Percentiles rank a stretch among this genome's conserved stretches.
phyloP scores from a whole-genome alignment of 2,329 filamentous ascomycete genomes.

The Sclerotiophoma versabilis region DNA sequence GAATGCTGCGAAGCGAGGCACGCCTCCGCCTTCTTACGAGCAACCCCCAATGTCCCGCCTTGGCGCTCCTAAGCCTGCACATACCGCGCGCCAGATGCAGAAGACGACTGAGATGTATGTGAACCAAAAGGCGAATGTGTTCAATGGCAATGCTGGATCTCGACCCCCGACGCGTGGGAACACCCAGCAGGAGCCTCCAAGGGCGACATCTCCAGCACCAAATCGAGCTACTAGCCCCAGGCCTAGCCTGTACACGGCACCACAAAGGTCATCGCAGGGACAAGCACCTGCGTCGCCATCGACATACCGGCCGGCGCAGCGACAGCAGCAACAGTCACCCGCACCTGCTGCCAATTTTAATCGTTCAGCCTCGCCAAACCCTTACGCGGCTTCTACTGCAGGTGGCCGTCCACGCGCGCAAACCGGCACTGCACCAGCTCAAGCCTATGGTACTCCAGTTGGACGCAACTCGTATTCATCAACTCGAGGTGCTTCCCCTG shows the following conservation, averaged over 20 bases:
- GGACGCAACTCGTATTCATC: constrained; percentile 48
- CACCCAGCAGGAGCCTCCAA: constrained; percentile 54
- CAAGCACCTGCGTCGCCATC: constrained; percentile 19
- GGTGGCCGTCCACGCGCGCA: constrained; percentile 44
- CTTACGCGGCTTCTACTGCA: constrained; percentile 57
- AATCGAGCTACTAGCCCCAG: constrained; percentile 65
- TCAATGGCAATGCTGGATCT: constrained; percentile 59
- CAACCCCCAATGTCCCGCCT: constrained; percentile 71
- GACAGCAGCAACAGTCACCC: constrained; percentile 21
- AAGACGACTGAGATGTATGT: constrained; percentile 90
- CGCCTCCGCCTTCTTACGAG: constrained; percentile 88
- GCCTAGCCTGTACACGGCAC: constrained; percentile 57
- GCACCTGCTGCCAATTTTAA: constrained; percentile 23
- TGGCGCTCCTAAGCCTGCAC: constrained; percentile 87
- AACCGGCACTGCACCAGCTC: constrained; percentile 47
- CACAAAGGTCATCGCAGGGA: constrained; percentile 23
- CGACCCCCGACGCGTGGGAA: constrained; percentile 64
- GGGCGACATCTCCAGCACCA: constrained; percentile 71
- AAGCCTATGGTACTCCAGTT: constrained; percentile 43
- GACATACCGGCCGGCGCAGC: constrained; percentile 14
- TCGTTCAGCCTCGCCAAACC: constrained; percentile 64
- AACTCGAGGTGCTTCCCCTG: constrained; percentile 49
- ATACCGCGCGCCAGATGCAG: constrained; percentile 94
- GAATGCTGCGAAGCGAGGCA: constrained; percentile 70
- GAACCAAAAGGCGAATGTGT: constrained; percentile 82